A percentile compares a stretch with the other conserved stretches of the same genome.
These are phyloP conservation scores for Trametes hirsuta DNA, from an alignment of 1,284 basidiomycete genomes.

Conservation along the genomic window DNA sequence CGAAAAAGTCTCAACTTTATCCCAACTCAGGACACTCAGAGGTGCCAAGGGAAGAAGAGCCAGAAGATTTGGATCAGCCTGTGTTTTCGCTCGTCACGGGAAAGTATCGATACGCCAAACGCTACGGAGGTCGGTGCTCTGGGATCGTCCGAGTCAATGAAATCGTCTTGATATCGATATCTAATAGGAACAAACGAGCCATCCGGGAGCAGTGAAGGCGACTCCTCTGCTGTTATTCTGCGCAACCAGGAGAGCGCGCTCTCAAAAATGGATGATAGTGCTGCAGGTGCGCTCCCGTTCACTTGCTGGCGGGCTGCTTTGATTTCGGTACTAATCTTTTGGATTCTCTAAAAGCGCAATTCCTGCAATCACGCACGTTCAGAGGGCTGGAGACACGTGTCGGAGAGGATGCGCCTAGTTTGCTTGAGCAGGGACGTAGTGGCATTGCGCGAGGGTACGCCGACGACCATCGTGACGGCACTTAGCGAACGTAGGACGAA, in stretches of 20 bases:
- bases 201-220: constrained; percentile 5
- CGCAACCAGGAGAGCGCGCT: constrained; percentile 68
- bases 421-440: constrained; percentile 86
- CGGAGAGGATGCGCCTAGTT: constrained; percentile 80
- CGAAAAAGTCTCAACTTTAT: no score
- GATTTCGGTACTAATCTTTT: neutral
- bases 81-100: constrained; percentile 89
- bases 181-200: constrained; percentile 10
- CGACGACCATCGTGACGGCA: constrained; percentile 36
- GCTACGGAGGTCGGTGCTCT: constrained; percentile 52
- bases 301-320: neutral
- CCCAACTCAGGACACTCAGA: constrained; percentile 23
- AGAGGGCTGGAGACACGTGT: constrained; percentile 82
- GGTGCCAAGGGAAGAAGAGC: constrained; percentile 6
- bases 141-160: no score
- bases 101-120: constrained; percentile 78
- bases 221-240: constrained; percentile 50
- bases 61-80: constrained; percentile 65
- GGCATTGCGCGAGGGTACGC: constrained; percentile 91
- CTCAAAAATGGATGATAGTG: constrained; percentile 62
- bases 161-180: neutral
- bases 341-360: constrained; percentile 53
- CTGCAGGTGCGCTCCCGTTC: constrained; percentile 57
- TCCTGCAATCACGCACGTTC: constrained; percentile 74
- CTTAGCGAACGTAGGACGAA: no score